These are phyloP conservation scores for Aspergillus quadrilineatus DNA, from an alignment of 2,329 filamentous ascomycete species.

Conservation along the genomic window DNA sequence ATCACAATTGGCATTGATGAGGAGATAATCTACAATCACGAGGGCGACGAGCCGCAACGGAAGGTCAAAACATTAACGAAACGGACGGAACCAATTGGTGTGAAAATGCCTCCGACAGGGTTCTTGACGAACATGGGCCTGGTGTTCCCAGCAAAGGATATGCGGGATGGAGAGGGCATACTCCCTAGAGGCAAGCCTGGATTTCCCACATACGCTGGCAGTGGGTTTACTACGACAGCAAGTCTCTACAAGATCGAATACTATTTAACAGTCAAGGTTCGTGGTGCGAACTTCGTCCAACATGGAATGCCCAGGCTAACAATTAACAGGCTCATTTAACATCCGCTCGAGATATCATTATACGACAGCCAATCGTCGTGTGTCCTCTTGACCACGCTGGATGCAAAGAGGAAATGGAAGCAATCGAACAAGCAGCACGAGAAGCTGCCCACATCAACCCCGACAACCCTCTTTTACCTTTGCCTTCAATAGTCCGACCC, in stretches of 20 bases:
- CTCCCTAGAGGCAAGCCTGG: constrained; percentile 79
- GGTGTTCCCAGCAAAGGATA: constrained; percentile 84
- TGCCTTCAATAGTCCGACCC: constrained; percentile 75
- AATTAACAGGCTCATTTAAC: constrained; percentile 74
- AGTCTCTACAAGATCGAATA: constrained; percentile 98
- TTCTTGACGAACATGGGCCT: constrained; percentile 91
- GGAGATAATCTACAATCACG: constrained; percentile 97
- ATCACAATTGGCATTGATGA: constrained; percentile 94
- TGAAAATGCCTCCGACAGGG: constrained; percentile 84
- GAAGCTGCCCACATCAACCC: constrained; percentile 85
- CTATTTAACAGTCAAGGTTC: constrained; percentile 87
- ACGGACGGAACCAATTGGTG: constrained; percentile 75
- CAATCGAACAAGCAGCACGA: constrained; percentile 92
- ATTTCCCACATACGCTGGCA: constrained; percentile 85
- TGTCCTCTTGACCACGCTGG: constrained; percentile 92
- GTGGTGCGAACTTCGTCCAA: not conserved
- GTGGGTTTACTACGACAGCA: constrained; percentile 89
- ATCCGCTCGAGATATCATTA: constrained; percentile 79
- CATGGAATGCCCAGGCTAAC: constrained; percentile 12
- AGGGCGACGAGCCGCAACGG: constrained; percentile 89
- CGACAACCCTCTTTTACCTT: constrained; percentile 89
- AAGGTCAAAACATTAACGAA: constrained; percentile 86
- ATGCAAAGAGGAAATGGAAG: constrained; percentile 98
- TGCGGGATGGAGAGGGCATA: constrained; percentile 83
- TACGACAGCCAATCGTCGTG: constrained; percentile 91